Conservation (phyloP, 495 filamentous ascomycete genomes). For the Chaetomium fimeti region DNA sequence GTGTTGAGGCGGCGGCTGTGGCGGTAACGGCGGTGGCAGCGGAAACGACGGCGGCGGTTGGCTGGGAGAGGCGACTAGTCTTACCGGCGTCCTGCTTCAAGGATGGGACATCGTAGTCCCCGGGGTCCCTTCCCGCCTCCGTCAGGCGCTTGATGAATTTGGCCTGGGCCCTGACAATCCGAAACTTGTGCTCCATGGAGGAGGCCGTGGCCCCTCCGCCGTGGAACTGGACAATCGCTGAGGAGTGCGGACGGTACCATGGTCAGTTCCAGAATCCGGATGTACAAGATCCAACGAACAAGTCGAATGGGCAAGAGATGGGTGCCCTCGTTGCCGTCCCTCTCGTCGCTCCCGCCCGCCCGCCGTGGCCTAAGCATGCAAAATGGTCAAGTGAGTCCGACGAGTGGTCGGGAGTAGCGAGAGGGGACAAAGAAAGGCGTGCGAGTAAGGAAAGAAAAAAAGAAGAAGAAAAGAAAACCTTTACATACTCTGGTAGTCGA, state of each 20-base stretch:
- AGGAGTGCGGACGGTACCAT: constrained; percentile 14
- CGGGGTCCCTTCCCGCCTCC: constrained; percentile 41
- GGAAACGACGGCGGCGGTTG: not conserved
- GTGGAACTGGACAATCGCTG: constrained; percentile 37
- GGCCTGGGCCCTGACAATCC: constrained; percentile 40
- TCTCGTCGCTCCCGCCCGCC: constrained; percentile 12
- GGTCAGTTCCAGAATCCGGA: constrained; percentile 16
- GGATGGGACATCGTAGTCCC: not conserved
- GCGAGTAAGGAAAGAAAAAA: not conserved
- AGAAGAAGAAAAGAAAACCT: not conserved
- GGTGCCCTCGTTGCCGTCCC: not conserved
- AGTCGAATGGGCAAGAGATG: not conserved
- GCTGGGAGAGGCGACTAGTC: constrained; percentile 1
- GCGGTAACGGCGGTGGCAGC: not conserved
- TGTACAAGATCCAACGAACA: not conserved
- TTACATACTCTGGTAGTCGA: constrained; percentile 53
- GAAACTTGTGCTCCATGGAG: constrained; percentile 48
- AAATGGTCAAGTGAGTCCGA: constrained; percentile 10
- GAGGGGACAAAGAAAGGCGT: not conserved
- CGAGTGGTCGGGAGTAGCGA: constrained; percentile 1
- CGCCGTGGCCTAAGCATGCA: not conserved
- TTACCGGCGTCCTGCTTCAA: constrained; percentile 21
- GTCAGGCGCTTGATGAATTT: constrained; percentile 50
- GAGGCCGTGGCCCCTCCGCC: constrained; percentile 37
- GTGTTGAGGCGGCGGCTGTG: not conserved